Conservation (phyloP, 306 rosid species). For the Medicago ruthenica region DNA sequence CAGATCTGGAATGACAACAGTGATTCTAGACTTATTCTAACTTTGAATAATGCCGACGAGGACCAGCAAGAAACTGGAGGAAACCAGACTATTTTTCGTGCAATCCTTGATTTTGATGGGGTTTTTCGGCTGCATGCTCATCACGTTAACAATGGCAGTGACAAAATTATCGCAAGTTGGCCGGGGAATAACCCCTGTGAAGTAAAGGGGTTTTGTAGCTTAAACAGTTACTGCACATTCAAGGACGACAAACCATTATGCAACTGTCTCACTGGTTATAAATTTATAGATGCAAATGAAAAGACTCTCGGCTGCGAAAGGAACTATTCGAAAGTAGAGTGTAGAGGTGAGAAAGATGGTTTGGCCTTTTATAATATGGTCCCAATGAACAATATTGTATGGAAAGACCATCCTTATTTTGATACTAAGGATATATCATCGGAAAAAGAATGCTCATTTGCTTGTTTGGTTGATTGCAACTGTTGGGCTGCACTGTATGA, state of each 20-base stretch:
- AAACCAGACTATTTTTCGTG: constrained; percentile 21
- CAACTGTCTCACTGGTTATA: constrained; percentile 27
- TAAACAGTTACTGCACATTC: constrained; percentile 44
- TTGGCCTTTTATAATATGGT: constrained; percentile 22
- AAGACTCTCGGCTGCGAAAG: constrained; percentile 38
- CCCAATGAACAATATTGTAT: not conserved
- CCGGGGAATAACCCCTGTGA: fast-evolving
- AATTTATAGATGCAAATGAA: constrained; percentile 24
- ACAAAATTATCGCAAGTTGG: fast-evolving
- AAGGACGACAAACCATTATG: constrained; percentile 14
- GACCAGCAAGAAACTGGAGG: too few relatives aligned
- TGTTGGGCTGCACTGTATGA: constrained; percentile 43
- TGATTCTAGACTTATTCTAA: not conserved
- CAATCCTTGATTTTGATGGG: constrained; percentile 45
- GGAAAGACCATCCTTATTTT: constrained; percentile 18
- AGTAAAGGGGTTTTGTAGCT: constrained; percentile 32
- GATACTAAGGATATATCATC: not conserved
- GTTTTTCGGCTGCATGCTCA: constrained; percentile 30
- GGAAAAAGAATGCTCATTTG: constrained; percentile 25
- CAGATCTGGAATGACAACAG: not conserved
- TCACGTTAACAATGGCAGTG: not conserved
- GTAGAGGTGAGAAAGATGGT: constrained; percentile 10
- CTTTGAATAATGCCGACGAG: not conserved
- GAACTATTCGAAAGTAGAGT: constrained; percentile 28
- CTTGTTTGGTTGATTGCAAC: constrained; percentile 47